Conservation (phyloP, 2,329 filamentous ascomycete genomes). For the Coniochaeta pulveracea region DNA sequence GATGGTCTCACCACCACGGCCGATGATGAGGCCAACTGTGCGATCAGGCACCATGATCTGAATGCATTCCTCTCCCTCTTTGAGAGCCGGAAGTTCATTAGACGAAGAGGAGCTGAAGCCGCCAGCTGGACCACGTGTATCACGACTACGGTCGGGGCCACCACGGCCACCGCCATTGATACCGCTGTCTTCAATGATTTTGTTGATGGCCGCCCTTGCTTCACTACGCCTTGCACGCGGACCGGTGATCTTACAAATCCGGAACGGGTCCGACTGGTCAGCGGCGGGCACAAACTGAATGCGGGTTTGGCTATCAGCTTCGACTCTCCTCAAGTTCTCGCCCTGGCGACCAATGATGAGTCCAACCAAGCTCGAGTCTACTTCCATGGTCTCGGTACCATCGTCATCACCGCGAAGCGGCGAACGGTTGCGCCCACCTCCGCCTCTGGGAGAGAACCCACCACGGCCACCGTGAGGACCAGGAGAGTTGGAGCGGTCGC, state of each 20-base stretch:
- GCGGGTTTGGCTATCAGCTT: constrained; percentile 68
- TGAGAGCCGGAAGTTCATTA: constrained; percentile 34
- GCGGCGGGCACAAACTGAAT: constrained; percentile 79
- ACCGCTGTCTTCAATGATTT: constrained; percentile 79
- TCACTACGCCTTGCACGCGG: constrained; percentile 58
- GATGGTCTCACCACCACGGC: constrained; percentile 87
- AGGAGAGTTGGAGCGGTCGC: constrained; percentile 59
- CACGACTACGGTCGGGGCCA: constrained; percentile 11
- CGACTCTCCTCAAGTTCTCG: constrained; percentile 78
- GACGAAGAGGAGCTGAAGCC: constrained; percentile 18
- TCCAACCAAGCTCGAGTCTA: constrained; percentile 78
- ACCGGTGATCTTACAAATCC: constrained; percentile 80
- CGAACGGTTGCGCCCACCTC: constrained; percentile 56
- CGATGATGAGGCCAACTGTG: constrained; percentile 86
- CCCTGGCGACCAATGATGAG: constrained; percentile 85
- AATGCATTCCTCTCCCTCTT: constrained; percentile 73
- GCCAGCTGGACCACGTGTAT: constrained; percentile 17
- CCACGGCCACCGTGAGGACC: constrained; percentile 36
- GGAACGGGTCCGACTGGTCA: constrained; percentile 58
- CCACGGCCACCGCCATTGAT: constrained; percentile 36
- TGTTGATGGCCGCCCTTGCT: constrained; percentile 73
- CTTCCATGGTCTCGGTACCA: constrained; percentile 70
- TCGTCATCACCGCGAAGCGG: constrained; percentile 58
- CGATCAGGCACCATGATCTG: constrained; percentile 94
- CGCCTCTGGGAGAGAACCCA: constrained; percentile 48